Evolutionary conservation across 2,329 filamentous ascomycete species (phyloP).

Genomic region (Stachybotrys echinatus): DNA sequence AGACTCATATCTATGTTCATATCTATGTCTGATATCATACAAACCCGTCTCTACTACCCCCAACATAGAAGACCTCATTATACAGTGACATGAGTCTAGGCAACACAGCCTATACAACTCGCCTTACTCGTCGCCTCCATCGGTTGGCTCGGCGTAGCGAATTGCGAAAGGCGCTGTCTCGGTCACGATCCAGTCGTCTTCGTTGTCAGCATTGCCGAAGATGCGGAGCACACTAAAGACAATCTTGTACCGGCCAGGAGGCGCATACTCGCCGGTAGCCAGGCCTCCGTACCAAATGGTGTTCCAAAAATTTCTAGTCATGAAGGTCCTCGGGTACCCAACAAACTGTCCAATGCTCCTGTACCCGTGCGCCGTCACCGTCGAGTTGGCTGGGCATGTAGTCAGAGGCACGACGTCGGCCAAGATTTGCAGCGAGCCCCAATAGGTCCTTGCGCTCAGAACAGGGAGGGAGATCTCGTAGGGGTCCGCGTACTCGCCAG

Average conservation of each 20-base stretch:
- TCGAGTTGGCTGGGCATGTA: not conserved
- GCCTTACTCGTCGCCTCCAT: no score
- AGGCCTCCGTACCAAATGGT: conserved; percentile 34
- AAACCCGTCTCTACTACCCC: no score
- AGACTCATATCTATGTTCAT: no score
- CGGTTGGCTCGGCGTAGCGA: no score
- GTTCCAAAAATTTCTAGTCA: not conserved
- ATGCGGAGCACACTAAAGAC: conserved; percentile 36
- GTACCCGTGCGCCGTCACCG: not conserved
- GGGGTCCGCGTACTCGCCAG: not conserved
- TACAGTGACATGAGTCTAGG: no score
- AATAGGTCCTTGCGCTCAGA: not conserved
- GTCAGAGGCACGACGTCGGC: no score
- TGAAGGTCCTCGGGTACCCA: not conserved
- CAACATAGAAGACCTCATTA: no score
- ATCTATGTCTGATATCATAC: no score
- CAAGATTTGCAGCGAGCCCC: not conserved
- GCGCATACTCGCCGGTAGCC: conserved; percentile 31
- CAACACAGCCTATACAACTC: no score
- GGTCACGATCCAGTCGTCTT: conserved; percentile 34
- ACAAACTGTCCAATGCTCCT: not conserved
- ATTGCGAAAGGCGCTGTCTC: no score
- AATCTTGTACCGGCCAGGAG: conserved; percentile 37
- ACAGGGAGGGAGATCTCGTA: not conserved
- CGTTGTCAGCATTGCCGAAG: conserved; percentile 31